These are phyloP conservation scores for Urtica urens DNA, from an alignment of 306 rosid genomes.

Conservation along the genomic window DNA sequence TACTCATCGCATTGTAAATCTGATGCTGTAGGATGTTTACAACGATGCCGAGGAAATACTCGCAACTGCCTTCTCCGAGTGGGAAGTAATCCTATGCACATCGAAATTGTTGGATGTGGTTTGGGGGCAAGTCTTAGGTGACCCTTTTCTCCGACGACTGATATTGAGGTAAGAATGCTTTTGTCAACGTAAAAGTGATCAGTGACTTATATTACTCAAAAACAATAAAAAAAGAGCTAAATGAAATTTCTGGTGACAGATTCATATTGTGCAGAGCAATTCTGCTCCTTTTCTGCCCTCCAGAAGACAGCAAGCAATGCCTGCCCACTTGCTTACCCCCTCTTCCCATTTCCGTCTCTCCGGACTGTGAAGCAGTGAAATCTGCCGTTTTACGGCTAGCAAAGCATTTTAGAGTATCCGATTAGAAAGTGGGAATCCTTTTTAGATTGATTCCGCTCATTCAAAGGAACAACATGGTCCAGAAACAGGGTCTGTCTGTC, in stretches of 20 bases:
- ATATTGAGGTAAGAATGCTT: conserved; percentile 62
- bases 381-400: conserved; percentile 67
- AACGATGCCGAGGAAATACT: conserved; percentile 71
- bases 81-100: conserved; percentile 80
- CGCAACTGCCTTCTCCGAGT: conserved; percentile 61
- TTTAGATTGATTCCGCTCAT: too few relatives aligned
- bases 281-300: conserved; percentile 44
- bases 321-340: conserved; percentile 72
- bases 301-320: conserved; percentile 47
- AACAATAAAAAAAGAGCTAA: too few relatives aligned
- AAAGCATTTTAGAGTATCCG: conserved; percentile 52
- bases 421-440: too few relatives aligned
- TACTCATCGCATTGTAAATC: background rate
- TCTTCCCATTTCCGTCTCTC: conserved; percentile 53
- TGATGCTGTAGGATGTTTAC: conserved; percentile 45
- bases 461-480: too few relatives aligned
- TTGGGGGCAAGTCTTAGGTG: conserved; percentile 85
- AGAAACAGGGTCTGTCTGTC: too few relatives aligned
- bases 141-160: conserved; percentile 82
- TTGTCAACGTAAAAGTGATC: conserved; percentile 6
- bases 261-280: conserved; percentile 86
- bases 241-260: too few relatives aligned
- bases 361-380: conserved; percentile 50
- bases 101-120: conserved; percentile 69
- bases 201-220: too few relatives aligned